Evolutionary conservation across 768 basidiomycete genomes (phyloP).

Genomic region (Lepiota venenata): DNA sequence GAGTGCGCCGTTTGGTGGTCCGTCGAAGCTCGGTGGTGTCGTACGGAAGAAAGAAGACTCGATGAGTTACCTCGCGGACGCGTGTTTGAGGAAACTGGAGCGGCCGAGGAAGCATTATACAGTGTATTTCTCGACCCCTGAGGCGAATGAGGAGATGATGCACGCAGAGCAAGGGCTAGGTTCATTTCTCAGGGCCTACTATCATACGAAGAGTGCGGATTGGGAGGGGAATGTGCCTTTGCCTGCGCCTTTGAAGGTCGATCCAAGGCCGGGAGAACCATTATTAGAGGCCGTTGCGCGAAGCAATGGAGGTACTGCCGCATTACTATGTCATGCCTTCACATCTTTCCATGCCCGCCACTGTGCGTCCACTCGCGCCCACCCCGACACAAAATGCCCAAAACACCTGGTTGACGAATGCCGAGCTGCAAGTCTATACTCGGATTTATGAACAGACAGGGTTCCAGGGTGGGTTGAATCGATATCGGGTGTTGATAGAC

Average conservation of each 20-base stretch:
- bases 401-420: slow-evolving; percentile 45
- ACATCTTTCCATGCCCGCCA: slow-evolving; percentile 49
- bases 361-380: slow-evolving; percentile 33
- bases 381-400: slow-evolving; percentile 22
- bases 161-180: slow-evolving; percentile 41
- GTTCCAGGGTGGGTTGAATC: slow-evolving; percentile 63
- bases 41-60: slow-evolving; percentile 11
- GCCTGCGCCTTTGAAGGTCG: slow-evolving; percentile 13
- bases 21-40: slow-evolving; percentile 27
- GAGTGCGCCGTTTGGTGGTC: slow-evolving; percentile 54
- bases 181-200: slow-evolving; percentile 50
- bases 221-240: slow-evolving; percentile 41
- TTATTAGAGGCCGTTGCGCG: neutral
- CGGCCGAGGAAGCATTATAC: slow-evolving; percentile 60
- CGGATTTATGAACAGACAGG: slow-evolving; percentile 48
- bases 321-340: slow-evolving; percentile 62
- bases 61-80: slow-evolving; percentile 15
- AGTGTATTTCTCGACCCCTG: slow-evolving; percentile 42
- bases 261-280: neutral
- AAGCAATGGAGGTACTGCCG: slow-evolving; percentile 32
- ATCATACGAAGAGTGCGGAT: slow-evolving; percentile 57
- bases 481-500: slow-evolving; percentile 44
- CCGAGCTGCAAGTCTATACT: slow-evolving; percentile 46
- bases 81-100: slow-evolving; percentile 32
- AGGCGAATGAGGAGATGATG: slow-evolving; percentile 44